Conservation (phyloP, 768 basidiomycete genomes). For the Trametes meyenii region DNA sequence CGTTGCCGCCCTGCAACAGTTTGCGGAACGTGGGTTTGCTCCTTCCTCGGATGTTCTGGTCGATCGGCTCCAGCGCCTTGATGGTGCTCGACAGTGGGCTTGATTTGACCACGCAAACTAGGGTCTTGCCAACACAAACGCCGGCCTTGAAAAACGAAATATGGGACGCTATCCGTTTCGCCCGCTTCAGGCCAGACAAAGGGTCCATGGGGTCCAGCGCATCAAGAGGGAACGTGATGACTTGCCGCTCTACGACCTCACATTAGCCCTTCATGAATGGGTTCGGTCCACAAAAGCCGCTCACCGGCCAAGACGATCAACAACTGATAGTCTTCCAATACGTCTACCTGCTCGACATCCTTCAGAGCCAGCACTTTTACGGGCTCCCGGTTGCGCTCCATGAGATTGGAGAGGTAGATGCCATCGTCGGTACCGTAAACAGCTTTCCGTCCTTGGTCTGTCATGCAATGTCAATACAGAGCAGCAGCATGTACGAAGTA, state of each 20-base stretch:
- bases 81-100: conserved; percentile 95
- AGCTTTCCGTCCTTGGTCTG: conserved; percentile 81
- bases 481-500: background rate
- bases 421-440: conserved; percentile 99
- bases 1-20: conserved; percentile 91
- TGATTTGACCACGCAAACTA: conserved; percentile 97
- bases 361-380: conserved; percentile 86
- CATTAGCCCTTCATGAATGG: background rate
- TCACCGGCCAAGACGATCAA: conserved; percentile 98
- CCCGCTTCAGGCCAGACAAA: conserved; percentile 86
- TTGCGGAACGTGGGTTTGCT: conserved; percentile 94
- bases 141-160: conserved; percentile 99
- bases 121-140: conserved; percentile 83
- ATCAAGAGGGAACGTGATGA: conserved; percentile 94
- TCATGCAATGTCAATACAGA: background rate
- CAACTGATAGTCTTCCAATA: conserved; percentile 93
- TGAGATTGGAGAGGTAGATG: conserved; percentile 90
- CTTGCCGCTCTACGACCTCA: conserved; percentile 74
- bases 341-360: conserved; percentile 93
- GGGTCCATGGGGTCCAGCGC: conserved; percentile 90
- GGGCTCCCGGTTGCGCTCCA: conserved; percentile 76
- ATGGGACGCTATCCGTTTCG: conserved; percentile 93
- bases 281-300: background rate
- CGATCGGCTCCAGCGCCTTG: conserved; percentile 96
- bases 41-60: conserved; percentile 77